Evolutionary conservation across 352 stramenopile genomes (phyloP), one percentile per base, ranked within the genome.

Genomic region (Globisporangium recalcitrans): DNA sequence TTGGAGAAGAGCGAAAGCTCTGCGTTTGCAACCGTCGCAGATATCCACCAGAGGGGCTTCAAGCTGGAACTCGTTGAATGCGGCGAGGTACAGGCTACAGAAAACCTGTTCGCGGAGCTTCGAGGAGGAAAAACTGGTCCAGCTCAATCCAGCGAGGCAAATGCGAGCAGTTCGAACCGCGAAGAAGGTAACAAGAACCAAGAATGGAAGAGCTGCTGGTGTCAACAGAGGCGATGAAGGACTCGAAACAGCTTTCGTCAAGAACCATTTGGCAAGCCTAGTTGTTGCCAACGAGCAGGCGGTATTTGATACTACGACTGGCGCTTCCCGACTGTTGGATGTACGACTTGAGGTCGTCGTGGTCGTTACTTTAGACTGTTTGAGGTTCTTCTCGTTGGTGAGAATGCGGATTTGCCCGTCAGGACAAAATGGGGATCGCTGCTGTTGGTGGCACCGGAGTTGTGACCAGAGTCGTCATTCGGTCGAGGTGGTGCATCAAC

Each of bases 231-330:
- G 10, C 36, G 51, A 26, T 34, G 10, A 27, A 16, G 19, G n/a
- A 5, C 4, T 29, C 19, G 26, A 22, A 0, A 14, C n/a, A n/a
- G 0, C 7, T 13, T n/a, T 14, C n/a, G 14, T 14, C 51, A 44
- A 44, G n/a, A 27, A 10, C 4, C 44, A 22, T 32, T 44, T 44
- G 32, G 44, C 29, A 36, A 42, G n/a, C 27, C 54, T 29, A 46
- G 21, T 47, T 65, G 26, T 60, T 65, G 19, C 49, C 38, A 29
- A 53, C 29, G 26, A 42, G 52, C 31, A 60, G 42, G 29, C 52
- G 51, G 42, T 60, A 47, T 38, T 54, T 60, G 38, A 21, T 21
- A 22, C 27, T 55, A 21, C 40, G 52, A 27, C 21, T 40, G n/a
- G 8, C 13, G 32, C 3, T 42, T 14, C 56, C 31, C 26, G 49